Evolutionary conservation across 352 stramenopile species (phyloP).

Genomic region (Globisporangium acanthophoron): DNA sequence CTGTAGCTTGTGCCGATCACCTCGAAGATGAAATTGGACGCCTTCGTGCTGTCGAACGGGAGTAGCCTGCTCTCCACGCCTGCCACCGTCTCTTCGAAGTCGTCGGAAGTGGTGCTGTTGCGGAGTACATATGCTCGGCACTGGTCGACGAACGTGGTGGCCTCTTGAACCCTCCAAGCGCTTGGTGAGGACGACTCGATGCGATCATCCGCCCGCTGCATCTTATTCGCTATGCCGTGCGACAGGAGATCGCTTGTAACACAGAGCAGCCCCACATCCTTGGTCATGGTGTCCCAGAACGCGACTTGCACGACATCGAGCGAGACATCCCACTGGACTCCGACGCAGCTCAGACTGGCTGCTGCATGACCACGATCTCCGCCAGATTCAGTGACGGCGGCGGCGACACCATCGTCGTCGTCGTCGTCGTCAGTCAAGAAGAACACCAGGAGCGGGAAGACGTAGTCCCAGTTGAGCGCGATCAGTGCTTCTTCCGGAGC

Average conservation of each 20-base stretch:
- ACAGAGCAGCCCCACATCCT: constrained; percentile 44
- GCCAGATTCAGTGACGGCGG: neutral
- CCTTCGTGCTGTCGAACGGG: constrained; percentile 28
- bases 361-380: neutral
- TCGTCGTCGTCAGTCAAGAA: constrained; percentile 41
- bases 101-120: constrained; percentile 10
- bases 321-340: constrained; percentile 62
- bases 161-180: constrained; percentile 45
- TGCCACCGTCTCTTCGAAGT: constrained; percentile 7
- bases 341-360: constrained; percentile 26
- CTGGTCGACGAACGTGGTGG: constrained; percentile 53
- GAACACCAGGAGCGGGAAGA: constrained; percentile 56
- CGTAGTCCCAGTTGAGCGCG: constrained; percentile 62
- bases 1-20: constrained; percentile 58
- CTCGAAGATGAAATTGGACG: constrained; percentile 58
- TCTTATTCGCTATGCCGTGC: constrained; percentile 30
- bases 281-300: constrained; percentile 61
- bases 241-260: constrained; percentile 51
- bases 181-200: neutral
- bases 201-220: neutral
- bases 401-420: neutral
- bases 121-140: constrained; percentile 53
- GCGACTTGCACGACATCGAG: constrained; percentile 48
- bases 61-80: constrained; percentile 7
- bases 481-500: constrained; percentile 38